Percentiles rank a stretch among this genome's conserved stretches.
Conservation (phyloP, 345 rosid genomes). For the Citrus mangshanensis region DNA sequence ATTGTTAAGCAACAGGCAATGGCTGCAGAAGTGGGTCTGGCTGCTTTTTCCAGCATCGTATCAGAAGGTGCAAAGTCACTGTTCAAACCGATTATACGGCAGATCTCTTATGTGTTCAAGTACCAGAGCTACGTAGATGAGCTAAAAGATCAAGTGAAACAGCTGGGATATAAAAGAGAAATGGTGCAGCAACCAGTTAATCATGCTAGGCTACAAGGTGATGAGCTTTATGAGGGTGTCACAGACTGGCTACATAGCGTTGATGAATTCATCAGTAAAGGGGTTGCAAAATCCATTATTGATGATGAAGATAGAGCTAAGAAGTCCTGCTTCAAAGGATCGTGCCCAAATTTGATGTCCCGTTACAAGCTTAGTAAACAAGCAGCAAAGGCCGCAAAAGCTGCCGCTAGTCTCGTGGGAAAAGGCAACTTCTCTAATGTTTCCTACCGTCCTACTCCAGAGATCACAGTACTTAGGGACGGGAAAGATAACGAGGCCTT, state of each 20-base stretch:
- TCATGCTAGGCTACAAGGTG: neutral
- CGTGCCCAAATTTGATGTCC: neutral
- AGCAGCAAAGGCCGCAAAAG: neutral
- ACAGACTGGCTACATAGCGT: neutral
- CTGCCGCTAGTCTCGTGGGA: neutral
- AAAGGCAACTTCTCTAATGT: no score
- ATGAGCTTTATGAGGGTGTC: neutral
- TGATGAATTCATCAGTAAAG: no score
- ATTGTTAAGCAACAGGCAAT: neutral
- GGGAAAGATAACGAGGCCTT: neutral
- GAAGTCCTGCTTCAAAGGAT: neutral
- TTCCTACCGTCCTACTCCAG: no score
- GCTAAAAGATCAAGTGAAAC: neutral
- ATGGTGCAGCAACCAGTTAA: neutral
- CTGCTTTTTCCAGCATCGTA: neutral
- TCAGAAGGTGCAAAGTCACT: no score
- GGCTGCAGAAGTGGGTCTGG: no score
- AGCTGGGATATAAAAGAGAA: neutral
- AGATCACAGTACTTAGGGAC: accelerated
- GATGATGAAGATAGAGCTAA: neutral
- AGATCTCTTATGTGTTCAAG: neutral
- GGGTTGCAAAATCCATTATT: neutral
- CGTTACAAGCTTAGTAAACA: neutral
- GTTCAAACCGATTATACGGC: neutral
- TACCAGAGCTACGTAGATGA: neutral